phyloP scores from a whole-genome alignment of 2,329 filamentous ascomycete species.

The Alternaria postmessia region DNA sequence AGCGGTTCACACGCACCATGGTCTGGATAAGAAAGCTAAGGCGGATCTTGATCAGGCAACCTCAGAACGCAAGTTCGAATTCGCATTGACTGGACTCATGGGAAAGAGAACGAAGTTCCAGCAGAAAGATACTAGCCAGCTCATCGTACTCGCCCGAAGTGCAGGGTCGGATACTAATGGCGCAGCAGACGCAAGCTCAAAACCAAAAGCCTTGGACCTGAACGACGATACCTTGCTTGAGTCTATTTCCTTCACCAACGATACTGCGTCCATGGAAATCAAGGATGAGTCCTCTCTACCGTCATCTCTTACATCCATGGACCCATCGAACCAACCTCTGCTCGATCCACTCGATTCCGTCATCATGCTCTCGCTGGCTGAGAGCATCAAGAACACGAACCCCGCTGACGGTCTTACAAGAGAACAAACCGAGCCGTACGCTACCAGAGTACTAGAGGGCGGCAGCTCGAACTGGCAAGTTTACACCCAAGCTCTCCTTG shows the following conservation, averaged over 20 bases:
- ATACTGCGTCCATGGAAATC: conserved; percentile 54
- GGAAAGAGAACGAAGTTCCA: conserved; percentile 87
- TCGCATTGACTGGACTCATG: conserved; percentile 83
- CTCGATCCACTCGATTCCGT: conserved; percentile 87
- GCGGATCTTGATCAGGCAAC: conserved; percentile 75
- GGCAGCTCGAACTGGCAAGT: conserved; percentile 97
- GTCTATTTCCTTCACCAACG: conserved; percentile 78
- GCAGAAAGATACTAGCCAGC: conserved; percentile 80
- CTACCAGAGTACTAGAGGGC: conserved; percentile 83
- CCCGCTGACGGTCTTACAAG: conserved; percentile 84
- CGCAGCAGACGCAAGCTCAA: conserved; percentile 39
- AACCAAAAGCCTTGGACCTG: conserved; percentile 75
- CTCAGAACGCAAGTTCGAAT: conserved; percentile 73
- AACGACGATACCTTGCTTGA: conserved; percentile 96
- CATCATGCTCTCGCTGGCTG: conserved; percentile 79
- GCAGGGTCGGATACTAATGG: conserved; percentile 42
- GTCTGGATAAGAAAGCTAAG: conserved; percentile 77
- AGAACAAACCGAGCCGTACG: conserved; percentile 94
- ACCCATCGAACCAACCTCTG: conserved; percentile 82
- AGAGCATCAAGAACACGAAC: conserved; percentile 89
- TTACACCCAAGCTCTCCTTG: conserved; percentile 90
- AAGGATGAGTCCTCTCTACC: conserved; percentile 65
- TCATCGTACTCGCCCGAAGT: conserved; percentile 90
- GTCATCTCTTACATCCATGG: conserved; percentile 67
- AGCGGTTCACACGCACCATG: conserved; percentile 83